Evolutionary conservation across 164 flowering plant genomes (phyloP).

Genomic region (Dillenia suffruticosa): DNA sequence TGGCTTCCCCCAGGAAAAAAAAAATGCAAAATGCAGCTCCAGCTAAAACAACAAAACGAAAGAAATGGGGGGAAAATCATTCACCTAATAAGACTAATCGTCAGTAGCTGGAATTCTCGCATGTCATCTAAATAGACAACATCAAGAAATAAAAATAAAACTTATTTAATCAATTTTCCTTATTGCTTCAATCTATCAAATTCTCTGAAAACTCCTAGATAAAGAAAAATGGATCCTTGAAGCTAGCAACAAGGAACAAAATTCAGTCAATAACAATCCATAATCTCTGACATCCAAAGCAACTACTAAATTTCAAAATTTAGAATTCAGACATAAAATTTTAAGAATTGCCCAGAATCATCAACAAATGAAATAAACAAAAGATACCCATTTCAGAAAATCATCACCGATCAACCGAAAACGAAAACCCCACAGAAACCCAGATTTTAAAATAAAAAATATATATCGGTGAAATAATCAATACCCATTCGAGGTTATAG

Average conservation of each 20-base stretch:
- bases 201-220: not conserved
- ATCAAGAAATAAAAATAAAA: not conserved
- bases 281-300: not conserved
- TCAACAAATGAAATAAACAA: slow-evolving; percentile 2
- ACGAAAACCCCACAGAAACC: no score
- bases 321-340: not conserved
- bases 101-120: not conserved
- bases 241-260: slow-evolving; percentile 1
- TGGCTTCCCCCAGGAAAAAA: not conserved
- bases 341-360: slow-evolving; percentile 5
- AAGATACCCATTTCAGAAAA: slow-evolving; percentile 3
- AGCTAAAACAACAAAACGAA: not conserved
- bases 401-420: no score
- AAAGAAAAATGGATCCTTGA: not conserved
- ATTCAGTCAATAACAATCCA: not conserved
- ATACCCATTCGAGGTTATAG: slow-evolving; percentile 9
- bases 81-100: not conserved
- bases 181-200: no score
- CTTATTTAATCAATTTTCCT: no score
- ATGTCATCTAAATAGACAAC: not conserved
- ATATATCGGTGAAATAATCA: slow-evolving; percentile 3
- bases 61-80: not conserved
- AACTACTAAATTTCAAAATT: not conserved
- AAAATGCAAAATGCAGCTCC: not conserved
- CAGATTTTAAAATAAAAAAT: no score